A percentile compares a stretch with the other conserved stretches of the same genome.
Evolutionary conservation across 352 stramenopile species (phyloP).

Genomic region (Aphanomyces euteiches): DNA sequence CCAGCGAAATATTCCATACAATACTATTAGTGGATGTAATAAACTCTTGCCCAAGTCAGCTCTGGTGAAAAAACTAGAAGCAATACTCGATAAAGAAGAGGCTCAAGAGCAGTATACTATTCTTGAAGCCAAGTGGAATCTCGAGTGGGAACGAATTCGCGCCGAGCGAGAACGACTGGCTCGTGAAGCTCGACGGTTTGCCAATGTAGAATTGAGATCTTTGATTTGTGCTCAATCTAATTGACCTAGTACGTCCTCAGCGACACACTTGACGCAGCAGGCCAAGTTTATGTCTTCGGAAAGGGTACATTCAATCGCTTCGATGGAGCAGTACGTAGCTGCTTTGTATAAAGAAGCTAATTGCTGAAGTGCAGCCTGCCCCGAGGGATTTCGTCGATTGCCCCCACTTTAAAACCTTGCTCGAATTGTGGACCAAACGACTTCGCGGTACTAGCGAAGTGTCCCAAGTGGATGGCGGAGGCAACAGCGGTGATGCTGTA

Average conservation of each 20-base stretch:
- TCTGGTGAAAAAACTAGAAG: conserved; percentile 60
- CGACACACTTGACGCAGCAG: conserved; percentile 64
- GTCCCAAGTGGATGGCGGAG: no score
- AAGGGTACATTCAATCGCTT: conserved; percentile 62
- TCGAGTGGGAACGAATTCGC: conserved; percentile 26
- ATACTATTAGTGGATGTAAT: conserved; percentile 65
- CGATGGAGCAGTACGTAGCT: conserved; percentile 41
- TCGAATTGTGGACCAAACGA: conserved; percentile 54
- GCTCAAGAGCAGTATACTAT: conserved; percentile 44
- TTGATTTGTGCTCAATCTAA: background rate
- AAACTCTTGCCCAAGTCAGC: conserved; percentile 47
- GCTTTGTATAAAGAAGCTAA: background rate
- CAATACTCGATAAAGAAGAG: conserved; percentile 64
- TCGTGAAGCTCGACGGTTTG: conserved; percentile 45
- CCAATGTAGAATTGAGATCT: conserved; percentile 33
- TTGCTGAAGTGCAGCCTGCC: conserved; percentile 10
- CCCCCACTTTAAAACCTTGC: conserved; percentile 58
- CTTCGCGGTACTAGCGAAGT: conserved; percentile 38
- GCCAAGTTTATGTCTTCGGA: conserved; percentile 76
- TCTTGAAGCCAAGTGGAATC: conserved; percentile 28
- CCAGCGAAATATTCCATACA: conserved; percentile 59
- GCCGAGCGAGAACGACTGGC: conserved; percentile 46
- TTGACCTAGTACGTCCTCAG: conserved; percentile 36
- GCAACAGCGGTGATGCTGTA: no score
- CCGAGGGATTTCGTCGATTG: conserved; percentile 64